A percentile compares a stretch with the other conserved stretches of the same genome.
These are phyloP conservation scores for Oryza longistaminata DNA, from an alignment of 176 grass and related monocot species.

Conservation along the genomic window DNA sequence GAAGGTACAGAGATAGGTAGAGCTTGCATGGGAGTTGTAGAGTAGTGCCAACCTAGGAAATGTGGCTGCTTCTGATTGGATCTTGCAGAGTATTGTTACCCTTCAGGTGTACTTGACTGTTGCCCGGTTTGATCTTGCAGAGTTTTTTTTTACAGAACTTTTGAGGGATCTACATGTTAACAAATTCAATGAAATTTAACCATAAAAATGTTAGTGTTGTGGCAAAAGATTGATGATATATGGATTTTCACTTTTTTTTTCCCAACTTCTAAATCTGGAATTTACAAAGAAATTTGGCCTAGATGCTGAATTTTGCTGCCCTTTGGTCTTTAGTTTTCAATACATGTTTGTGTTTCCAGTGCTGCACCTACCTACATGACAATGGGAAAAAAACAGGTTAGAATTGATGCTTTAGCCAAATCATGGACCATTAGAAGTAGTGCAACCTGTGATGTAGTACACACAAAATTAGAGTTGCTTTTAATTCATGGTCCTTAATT, in stretches of 20 bases:
- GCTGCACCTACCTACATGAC: neutral
- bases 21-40: neutral
- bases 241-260: too few species aligned
- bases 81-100: constrained; percentile 1
- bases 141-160: neutral
- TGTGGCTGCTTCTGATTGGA: constrained; percentile 12
- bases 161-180: neutral
- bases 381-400: neutral
- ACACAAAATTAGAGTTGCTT: neutral
- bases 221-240: neutral
- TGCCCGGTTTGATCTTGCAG: neutral
- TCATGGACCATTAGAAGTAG: neutral
- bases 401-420: neutral
- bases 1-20: constrained; percentile 36
- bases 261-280: too few species aligned
- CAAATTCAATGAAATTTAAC: neutral
- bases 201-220: neutral
- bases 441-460: neutral
- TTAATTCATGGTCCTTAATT: neutral
- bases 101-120: constrained; percentile 17
- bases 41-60: constrained; percentile 40
- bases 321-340: neutral
- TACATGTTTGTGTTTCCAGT: neutral
- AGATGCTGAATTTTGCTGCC: neutral
- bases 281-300: neutral